Percentiles rank a stretch among this genome's conserved stretches.
Evolutionary conservation across 2,329 filamentous ascomycete genomes (phyloP).

Genomic region (Talaromyces rugulosus): DNA sequence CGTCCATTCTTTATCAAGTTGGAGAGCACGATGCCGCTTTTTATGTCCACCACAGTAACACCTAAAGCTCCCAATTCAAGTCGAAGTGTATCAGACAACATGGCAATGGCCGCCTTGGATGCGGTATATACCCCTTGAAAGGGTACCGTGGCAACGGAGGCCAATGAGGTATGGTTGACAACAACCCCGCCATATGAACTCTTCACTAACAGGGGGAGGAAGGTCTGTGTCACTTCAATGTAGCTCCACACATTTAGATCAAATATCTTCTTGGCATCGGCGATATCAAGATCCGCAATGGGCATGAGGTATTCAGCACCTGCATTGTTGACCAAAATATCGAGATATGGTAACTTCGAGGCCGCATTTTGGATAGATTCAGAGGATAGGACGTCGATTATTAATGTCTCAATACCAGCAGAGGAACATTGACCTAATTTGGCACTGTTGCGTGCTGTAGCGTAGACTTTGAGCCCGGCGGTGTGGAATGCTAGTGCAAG

Average conservation of each 20-base stretch:
- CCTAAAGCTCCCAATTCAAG: conserved; percentile 7
- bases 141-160: neutral
- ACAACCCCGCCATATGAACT: conserved; percentile 1
- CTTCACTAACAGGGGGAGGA: conserved; percentile 4
- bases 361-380: neutral
- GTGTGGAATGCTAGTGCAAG: conserved; percentile 3
- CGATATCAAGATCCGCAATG: neutral
- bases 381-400: neutral
- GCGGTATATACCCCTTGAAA: conserved; percentile 7
- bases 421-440: neutral
- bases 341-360: neutral
- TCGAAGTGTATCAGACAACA: conserved; percentile 1
- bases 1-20: conserved; percentile 6
- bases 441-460: neutral
- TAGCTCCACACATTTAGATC: conserved; percentile 6
- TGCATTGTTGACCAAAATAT: conserved; percentile 8
- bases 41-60: conserved; percentile 1
- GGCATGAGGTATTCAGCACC: conserved; percentile 4
- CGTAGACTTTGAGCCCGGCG: conserved; percentile 3
- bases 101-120: conserved; percentile 2
- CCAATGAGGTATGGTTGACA: conserved; percentile 5
- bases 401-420: conserved; percentile 5
- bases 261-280: conserved; percentile 1
- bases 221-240: conserved; percentile 2
- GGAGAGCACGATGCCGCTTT: neutral